Base-by-base conservation (phyloP, 805 yeast genomes). In the Myxozyma mucilagina region DNA sequence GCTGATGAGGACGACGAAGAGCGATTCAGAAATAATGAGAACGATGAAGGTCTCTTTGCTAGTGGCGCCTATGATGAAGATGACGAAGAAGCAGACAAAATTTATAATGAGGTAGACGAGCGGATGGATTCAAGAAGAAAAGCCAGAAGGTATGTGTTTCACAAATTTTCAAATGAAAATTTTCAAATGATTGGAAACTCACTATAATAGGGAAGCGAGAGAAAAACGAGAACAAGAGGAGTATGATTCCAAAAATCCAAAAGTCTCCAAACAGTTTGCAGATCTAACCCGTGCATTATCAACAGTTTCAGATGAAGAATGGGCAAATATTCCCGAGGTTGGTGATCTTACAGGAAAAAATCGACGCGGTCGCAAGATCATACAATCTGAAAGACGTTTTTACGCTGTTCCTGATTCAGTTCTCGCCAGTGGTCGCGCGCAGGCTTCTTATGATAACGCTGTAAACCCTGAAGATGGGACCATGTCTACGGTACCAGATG, bases 281-380 rank as follows among this genome's bases (percentile, higher is more conserved):
- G 93, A 87, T 69, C 76, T 87, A 61, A 91, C 92, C 69, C 75
- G 85, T 32, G 83, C 80, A 0, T 73, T 92, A 42, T 76, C 85
- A 0, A 67, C 73, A 0, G 82, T 93, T 0, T 78, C 88, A 3
- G 82, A 78, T 20, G 87, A 83, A 2, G 86, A 92, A 69, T 93
- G 99, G 99, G 79, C 81, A 4, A 80, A 78, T 62, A 70, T 93
- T 3, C 98, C 98, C 0, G 97, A 90, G 64, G 94, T 90, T 1
- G 88, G 90, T 0, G 98, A 93, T 73, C 77, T 89, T 69, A 94
- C 99, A 0, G 81, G 85, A 69, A 78, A 84, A 59, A 90, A 90
- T 73, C 90, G 91, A 67, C 76, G 98, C 58, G 76, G 81, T 52
- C 76, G 97, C 56, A 72, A 84, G 47, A 79, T 84, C 56, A 81